These are phyloP conservation scores for Plasmodium gonderi DNA, from an alignment of 169 alveolate species.

Conservation along the genomic window DNA sequence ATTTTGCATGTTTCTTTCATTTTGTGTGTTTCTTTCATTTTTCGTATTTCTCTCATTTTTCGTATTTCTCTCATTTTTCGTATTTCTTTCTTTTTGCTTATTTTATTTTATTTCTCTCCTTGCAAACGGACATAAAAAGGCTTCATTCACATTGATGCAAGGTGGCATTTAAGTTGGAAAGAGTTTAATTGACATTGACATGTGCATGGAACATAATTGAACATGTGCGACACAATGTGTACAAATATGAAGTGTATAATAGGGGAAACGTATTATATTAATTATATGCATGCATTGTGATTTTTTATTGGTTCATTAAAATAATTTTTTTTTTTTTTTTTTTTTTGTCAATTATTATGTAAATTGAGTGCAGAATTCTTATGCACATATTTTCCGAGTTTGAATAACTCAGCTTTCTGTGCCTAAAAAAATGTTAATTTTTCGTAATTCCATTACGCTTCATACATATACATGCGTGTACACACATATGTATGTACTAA, in stretches of 20 bases:
- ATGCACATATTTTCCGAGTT: neutral
- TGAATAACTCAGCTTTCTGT: neutral
- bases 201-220: neutral
- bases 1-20: no score
- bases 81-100: neutral
- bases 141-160: no score
- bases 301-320: neutral
- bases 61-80: neutral
- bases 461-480: neutral
- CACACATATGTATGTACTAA: neutral
- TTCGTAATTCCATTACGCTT: neutral
- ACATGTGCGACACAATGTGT: neutral
- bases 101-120: neutral
- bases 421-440: conserved; percentile 6
- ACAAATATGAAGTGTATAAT: neutral
- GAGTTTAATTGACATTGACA: neutral
- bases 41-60: neutral
- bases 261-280: neutral
- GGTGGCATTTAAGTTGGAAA: neutral
- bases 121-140: neutral
- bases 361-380: neutral
- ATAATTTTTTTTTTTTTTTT: neutral
- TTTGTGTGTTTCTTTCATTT: neutral
- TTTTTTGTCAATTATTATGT: neutral
- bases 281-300: neutral